Conservation (phyloP, 2,329 filamentous ascomycete genomes). For the Ilyonectria sp. region DNA sequence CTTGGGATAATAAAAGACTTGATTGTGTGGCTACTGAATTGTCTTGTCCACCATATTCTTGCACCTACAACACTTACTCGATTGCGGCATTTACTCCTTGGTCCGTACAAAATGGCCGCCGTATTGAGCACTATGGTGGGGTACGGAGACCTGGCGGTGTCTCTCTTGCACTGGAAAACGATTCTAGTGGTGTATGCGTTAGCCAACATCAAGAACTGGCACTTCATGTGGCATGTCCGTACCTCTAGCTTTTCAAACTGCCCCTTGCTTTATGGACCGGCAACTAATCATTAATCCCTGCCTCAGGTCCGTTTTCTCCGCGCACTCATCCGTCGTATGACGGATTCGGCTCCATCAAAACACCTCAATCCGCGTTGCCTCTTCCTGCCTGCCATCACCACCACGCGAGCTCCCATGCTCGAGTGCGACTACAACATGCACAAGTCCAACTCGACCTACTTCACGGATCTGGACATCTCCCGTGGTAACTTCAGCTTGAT, state of each 20-base stretch:
- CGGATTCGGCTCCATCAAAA: slow-evolving; percentile 5
- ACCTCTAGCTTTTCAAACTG: background rate
- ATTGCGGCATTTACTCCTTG: background rate
- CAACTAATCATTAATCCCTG: background rate
- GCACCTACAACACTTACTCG: background rate
- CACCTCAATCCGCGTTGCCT: slow-evolving; percentile 20
- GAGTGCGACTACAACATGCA: slow-evolving; percentile 39
- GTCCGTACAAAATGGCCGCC: background rate
- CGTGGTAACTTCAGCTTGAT: slow-evolving; percentile 28
- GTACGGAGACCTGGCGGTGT: background rate
- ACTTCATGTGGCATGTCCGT: slow-evolving; percentile 21
- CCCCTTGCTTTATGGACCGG: too few species aligned
- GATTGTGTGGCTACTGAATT: background rate
- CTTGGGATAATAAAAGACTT: too few species aligned
- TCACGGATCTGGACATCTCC: slow-evolving; percentile 36
- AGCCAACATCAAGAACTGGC: slow-evolving; percentile 19
- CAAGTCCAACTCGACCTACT: slow-evolving; percentile 40
- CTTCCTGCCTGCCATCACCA: slow-evolving; percentile 24
- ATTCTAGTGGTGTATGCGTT: background rate
- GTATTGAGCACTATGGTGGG: background rate
- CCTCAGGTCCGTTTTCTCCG: slow-evolving; percentile 9
- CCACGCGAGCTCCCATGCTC: slow-evolving; percentile 23
- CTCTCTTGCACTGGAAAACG: slow-evolving; percentile 1
- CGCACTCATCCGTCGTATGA: slow-evolving; percentile 15
- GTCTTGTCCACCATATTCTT: background rate